Evolutionary conservation across 331 rosid species (phyloP).

Genomic region (Cydonia oblonga): DNA sequence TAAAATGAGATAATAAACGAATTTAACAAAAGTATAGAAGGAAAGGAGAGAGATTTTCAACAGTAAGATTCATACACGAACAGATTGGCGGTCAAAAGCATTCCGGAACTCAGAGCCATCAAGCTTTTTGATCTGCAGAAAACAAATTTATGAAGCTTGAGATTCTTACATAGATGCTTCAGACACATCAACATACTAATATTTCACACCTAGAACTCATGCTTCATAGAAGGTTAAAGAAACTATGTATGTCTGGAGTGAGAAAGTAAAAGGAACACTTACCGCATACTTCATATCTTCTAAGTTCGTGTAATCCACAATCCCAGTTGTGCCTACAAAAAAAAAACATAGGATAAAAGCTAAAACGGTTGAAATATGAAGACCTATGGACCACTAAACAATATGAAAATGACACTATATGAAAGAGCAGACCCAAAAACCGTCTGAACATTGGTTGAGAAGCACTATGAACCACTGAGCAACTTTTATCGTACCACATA

Average conservation of each 20-base stretch:
- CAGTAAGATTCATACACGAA: conserved; percentile 51
- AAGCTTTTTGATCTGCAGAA: conserved; percentile 82
- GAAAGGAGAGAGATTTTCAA: neutral
- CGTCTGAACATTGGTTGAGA: neutral
- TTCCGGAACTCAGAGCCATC: conserved; percentile 97
- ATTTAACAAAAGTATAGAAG: neutral
- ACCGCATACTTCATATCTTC: conserved; percentile 99
- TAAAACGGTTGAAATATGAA: too few relatives aligned
- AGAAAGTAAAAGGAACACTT: conserved; percentile 31
- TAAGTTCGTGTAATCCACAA: conserved; percentile 83
- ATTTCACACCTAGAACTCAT: neutral
- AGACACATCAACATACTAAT: neutral
- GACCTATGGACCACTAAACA: too few relatives aligned
- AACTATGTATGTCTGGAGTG: neutral
- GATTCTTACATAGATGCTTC: neutral
- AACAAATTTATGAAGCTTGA: neutral
- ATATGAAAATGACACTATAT: too few relatives aligned
- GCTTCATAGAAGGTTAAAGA: neutral
- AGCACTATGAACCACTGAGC: neutral
- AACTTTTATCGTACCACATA: neutral
- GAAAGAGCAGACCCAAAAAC: neutral
- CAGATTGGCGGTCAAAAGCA: conserved; percentile 75
- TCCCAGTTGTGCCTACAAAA: conserved; percentile 80
- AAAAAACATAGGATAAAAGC: conserved; percentile 2
- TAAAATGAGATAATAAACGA: neutral